Evolutionary conservation across 2,329 filamentous ascomycete genomes (phyloP), one percentile per base, ranked within the genome.

Genomic region (Sporothrix phasma): DNA sequence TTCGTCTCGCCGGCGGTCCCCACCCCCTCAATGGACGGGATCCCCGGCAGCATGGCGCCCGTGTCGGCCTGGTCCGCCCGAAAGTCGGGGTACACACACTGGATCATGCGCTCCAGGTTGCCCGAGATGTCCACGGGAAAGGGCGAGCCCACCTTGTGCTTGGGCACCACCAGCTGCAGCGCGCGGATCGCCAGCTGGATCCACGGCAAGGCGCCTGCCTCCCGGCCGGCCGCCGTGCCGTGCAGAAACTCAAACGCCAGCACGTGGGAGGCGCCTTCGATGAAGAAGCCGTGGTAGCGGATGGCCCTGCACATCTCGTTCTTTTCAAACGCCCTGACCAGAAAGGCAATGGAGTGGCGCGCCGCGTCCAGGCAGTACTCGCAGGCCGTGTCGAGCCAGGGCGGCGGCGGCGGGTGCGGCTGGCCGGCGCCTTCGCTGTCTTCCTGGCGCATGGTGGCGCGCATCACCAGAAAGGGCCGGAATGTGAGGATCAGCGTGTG

Each of bases 81-180:
- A n/a, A 68, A 68, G 11, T 68, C 66, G 13, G 67, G 67, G 49
- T 67, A 68, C 5, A 68, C 66, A 3, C 64, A 56, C 37, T 64
- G 63, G 7, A 68, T 45, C 63, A 68, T 67, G 8, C 45, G 62
- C 61, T 68, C 66, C 1, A 68, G 43, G 29, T 63, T 67, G 22
- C 56, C 39, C 3, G 62, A 34, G n/a, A 66, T 13, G 6, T 68
- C 64, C 3, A 67, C 64, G 2, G 65, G 61, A 2, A 63, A 39
- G 0, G 45, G 17, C 17, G 19, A 19, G 7, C 45, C 43, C 1
- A 13, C 2, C 26, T 51, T 31, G 11, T n/a, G 49, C 5, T 47
- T 54, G 11, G 63, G 66, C 39, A 59, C 15, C 10, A 68, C 45
- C 19, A 63, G 34, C 37, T 67, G 51, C 15, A 67, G 41, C 2